Conservation (phyloP, 768 basidiomycete genomes). For the Mrakia hoshinonis region DNA sequence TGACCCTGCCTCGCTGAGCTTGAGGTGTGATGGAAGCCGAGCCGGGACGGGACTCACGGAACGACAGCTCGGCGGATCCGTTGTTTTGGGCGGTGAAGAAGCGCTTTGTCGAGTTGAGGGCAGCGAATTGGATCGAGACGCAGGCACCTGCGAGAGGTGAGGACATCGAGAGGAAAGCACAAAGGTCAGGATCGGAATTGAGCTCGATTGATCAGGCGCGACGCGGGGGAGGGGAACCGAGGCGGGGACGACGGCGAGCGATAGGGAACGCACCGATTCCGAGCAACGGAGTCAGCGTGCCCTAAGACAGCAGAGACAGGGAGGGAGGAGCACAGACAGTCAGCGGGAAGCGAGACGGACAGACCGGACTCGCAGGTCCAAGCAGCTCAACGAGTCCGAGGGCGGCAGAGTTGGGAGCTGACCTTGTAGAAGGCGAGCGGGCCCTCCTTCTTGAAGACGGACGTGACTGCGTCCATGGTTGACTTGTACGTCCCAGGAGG, state of each 20-base stretch:
- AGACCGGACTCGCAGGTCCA: not conserved
- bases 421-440: slow-evolving; percentile 95
- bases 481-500: slow-evolving; percentile 79
- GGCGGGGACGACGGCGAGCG: not conserved
- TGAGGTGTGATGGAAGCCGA: not conserved
- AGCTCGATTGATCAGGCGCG: not conserved
- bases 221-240: not conserved
- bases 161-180: not conserved
- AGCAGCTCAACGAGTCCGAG: not conserved
- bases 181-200: not conserved
- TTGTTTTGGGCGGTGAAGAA: slow-evolving; percentile 60
- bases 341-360: not conserved
- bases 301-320: slow-evolving; percentile 45
- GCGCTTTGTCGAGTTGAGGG: slow-evolving; percentile 75
- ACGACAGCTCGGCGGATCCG: slow-evolving; percentile 27
- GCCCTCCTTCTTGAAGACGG: slow-evolving; percentile 81
- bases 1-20: no score
- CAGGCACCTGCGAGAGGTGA: slow-evolving; percentile 50
- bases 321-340: no score
- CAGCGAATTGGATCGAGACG: slow-evolving; percentile 93
- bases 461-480: slow-evolving; percentile 82
- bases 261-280: slow-evolving; percentile 53
- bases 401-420: not conserved
- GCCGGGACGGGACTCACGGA: slow-evolving; percentile 4
- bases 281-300: slow-evolving; percentile 77